A percentile compares a stretch with the other conserved stretches of the same genome.
These are phyloP conservation scores for Sungouiozyma intestinalis DNA, from an alignment of 805 yeast genomes.

Conservation along the genomic window DNA sequence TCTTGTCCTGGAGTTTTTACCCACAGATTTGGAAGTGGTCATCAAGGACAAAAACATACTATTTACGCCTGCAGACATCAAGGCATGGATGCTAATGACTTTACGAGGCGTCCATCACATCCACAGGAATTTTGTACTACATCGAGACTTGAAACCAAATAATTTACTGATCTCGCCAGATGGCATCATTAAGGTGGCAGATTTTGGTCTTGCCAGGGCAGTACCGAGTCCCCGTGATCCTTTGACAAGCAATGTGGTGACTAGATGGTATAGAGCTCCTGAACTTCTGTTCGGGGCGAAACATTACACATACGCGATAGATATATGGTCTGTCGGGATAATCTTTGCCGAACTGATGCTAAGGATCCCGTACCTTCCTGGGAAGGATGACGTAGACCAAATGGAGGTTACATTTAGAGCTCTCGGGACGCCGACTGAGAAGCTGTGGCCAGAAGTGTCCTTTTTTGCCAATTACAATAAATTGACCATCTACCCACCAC, in stretches of 20 bases:
- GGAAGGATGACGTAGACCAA: constrained; percentile 82
- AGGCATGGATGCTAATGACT: constrained; percentile 91
- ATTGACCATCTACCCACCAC: constrained; percentile 69
- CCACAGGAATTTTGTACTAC: constrained; percentile 82
- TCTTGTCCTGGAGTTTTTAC: constrained; percentile 84
- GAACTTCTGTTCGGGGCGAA: constrained; percentile 82
- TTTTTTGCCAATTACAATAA: constrained; percentile 68
- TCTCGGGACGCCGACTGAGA: constrained; percentile 90
- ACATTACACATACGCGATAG: constrained; percentile 83
- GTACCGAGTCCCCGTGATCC: constrained; percentile 67
- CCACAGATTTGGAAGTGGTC: constrained; percentile 82
- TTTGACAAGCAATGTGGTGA: constrained; percentile 88
- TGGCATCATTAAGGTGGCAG: constrained; percentile 88
- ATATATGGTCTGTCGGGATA: constrained; percentile 93
- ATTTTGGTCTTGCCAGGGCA: constrained; percentile 91
- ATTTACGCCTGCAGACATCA: constrained; percentile 78
- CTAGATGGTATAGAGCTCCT: constrained; percentile 97
- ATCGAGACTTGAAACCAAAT: constrained; percentile 89
- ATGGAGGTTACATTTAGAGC: constrained; percentile 90
- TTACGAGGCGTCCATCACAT: constrained; percentile 91
- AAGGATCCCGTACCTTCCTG: constrained; percentile 91
- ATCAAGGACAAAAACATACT: constrained; percentile 69
- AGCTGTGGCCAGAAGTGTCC: constrained; percentile 83
- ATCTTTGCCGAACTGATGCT: constrained; percentile 95
- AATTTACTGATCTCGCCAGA: constrained; percentile 77